Base-by-base conservation (phyloP, 1,284 basidiomycete species). In the Trichosporon ovoides region DNA sequence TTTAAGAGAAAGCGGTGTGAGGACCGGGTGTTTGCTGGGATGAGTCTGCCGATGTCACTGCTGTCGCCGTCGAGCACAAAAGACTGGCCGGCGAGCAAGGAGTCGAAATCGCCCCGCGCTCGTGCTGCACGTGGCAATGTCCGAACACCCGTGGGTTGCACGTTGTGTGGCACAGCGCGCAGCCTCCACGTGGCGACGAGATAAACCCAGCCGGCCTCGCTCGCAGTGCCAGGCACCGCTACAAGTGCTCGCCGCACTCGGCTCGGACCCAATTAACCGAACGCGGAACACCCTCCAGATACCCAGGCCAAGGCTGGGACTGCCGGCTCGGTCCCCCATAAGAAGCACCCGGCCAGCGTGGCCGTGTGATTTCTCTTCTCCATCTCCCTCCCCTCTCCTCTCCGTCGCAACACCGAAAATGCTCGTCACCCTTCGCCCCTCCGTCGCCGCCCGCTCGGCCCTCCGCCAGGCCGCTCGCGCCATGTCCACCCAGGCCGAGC, bases 401-500 rank as follows among this genome's bases (percentile, higher is more conserved):
- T n/a, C n/a, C n/a, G n/a, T n/a, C n/a, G n/a, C n/a, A n/a, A n/a
- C n/a, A n/a, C n/a, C n/a, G n/a, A 46, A 22, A 7, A 63, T 63
- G 59, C 18, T 57, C 50, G 31, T 63, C 52, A 46, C 56, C 24
- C 60, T 68, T 53, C 59, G 60, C 53, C 61, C 62, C 59, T 36
- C 59, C 48, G 37, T 55, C 55, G 62, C 55, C 38, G 57, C 62
- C 55, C 62, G 62, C 46, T 24, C 46, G 38, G 57, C 59, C 28
- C 37, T 59, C 49, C 36, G 22, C 43, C 37, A 35, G 53, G 57
- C 57, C 52, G 61, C 62, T 12, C 66, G 68, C 38, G 60, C 71
- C 65, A 74, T 75, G 70, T 67, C 71, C 13, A 60, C 69, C 38
- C 46, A 66, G 46, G 51, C 71, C 46, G 75, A 75, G 48, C 66